These are phyloP conservation scores for Annulohypoxylon stygium DNA, from an alignment of 495 filamentous ascomycete species.

Conservation along the genomic window DNA sequence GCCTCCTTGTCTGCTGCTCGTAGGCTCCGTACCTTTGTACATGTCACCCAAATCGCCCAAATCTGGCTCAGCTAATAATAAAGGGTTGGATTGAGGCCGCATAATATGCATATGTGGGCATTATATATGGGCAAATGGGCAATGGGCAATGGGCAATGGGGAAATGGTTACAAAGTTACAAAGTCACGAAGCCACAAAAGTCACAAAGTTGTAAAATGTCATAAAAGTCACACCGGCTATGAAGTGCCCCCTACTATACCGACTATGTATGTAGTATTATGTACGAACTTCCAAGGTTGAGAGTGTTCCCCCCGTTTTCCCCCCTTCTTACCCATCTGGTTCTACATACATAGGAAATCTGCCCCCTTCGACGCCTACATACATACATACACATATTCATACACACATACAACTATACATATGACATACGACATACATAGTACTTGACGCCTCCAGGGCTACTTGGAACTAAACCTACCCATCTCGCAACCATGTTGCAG, in stretches of 20 bases:
- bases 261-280: not conserved
- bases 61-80: constrained; percentile 44
- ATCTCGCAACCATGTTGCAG: constrained; percentile 35
- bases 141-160: not conserved
- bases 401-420: not conserved
- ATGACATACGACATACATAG: too few species aligned
- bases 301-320: not conserved
- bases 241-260: not conserved
- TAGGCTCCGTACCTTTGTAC: constrained; percentile 40
- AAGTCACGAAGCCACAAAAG: constrained; percentile 30
- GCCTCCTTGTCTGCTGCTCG: constrained; percentile 10
- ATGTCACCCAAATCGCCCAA: constrained; percentile 29
- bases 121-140: constrained; percentile 40
- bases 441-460: too few species aligned
- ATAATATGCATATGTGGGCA: constrained; percentile 27
- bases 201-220: not conserved
- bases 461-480: constrained; percentile 22
- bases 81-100: constrained; percentile 42
- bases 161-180: not conserved
- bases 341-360: not conserved
- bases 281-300: too few species aligned
- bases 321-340: not conserved
- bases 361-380: constrained; percentile 37
- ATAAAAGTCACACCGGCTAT: constrained; percentile 46
- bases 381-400: constrained; percentile 22